Evolutionary conservation across 768 basidiomycete species (phyloP).

Genomic region (Termitomyces sp.): DNA sequence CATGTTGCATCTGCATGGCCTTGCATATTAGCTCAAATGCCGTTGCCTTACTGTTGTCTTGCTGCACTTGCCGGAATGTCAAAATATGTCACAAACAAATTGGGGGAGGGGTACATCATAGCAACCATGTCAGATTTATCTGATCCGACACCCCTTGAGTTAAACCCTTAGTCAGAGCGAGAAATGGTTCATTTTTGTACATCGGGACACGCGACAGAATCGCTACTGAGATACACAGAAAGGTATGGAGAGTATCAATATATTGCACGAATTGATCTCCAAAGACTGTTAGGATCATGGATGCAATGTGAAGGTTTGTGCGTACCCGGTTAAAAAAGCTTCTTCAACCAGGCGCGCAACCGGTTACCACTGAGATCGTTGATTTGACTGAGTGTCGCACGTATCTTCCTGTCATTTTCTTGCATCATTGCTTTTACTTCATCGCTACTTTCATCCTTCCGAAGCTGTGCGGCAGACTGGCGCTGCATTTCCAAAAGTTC

Average conservation of each 20-base stretch:
- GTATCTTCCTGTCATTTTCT: slow-evolving; percentile 13
- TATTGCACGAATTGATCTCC: not conserved
- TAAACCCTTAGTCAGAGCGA: not conserved
- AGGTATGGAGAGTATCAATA: not conserved
- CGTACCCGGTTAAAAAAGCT: not conserved
- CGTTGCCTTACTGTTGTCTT: too few relatives aligned
- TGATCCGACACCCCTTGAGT: not conserved
- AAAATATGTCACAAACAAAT: too few relatives aligned
- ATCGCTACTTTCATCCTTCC: slow-evolving; percentile 3
- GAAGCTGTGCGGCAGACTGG: slow-evolving; percentile 3
- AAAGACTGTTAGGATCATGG: not conserved
- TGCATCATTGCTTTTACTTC: slow-evolving; percentile 11
- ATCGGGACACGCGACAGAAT: not conserved
- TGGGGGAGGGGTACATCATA: too few relatives aligned
- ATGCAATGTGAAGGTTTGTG: not conserved
- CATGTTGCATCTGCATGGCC: too few relatives aligned
- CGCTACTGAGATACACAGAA: not conserved
- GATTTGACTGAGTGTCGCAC: slow-evolving; percentile 13
- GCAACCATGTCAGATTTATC: too few relatives aligned
- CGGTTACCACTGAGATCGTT: slow-evolving; percentile 10
- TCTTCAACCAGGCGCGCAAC: slow-evolving; percentile 6
- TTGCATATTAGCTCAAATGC: too few relatives aligned
- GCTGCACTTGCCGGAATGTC: too few relatives aligned
- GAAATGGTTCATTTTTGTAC: not conserved
- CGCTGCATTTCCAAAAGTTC: slow-evolving; percentile 11